phyloP scores from a whole-genome alignment of 2,329 filamentous ascomycete genomes.

The Ceratocystis variospora region DNA sequence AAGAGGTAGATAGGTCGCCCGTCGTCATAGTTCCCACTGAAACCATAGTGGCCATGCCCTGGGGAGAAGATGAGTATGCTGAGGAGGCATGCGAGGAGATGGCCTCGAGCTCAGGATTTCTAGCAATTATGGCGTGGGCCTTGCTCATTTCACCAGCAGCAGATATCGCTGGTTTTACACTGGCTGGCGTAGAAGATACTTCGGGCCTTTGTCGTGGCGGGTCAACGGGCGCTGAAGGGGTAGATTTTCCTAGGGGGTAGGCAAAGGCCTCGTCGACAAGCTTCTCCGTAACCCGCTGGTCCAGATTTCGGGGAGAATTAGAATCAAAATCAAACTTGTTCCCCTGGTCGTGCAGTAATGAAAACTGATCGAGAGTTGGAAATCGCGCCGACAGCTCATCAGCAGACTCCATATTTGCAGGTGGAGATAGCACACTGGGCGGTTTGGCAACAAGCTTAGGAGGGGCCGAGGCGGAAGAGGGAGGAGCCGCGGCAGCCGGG shows the following conservation, averaged over 20 bases:
- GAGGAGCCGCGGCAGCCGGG: not conserved
- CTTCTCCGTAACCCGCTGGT: conserved; percentile 56
- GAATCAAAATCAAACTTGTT: conserved; percentile 72
- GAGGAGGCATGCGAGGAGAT: conserved; percentile 32
- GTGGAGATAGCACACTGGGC: conserved; percentile 1
- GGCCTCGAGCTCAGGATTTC: conserved; percentile 46
- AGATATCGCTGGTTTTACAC: conserved; percentile 25
- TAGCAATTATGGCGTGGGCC: conserved; percentile 50
- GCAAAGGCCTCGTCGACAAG: conserved; percentile 77
- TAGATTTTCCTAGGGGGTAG: conserved; percentile 26
- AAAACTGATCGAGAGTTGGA: conserved; percentile 85
- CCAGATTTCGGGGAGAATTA: conserved; percentile 40
- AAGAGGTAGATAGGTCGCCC: conserved; percentile 8
- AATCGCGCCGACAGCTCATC: conserved; percentile 81
- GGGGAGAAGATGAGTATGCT: conserved; percentile 24
- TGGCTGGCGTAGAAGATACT: not conserved
- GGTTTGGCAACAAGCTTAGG: conserved; percentile 4
- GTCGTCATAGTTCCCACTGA: conserved; percentile 69
- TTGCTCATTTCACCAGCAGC: conserved; percentile 39
- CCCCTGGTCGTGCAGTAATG: conserved; percentile 72
- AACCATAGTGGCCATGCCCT: conserved; percentile 25
- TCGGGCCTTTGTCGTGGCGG: not conserved
- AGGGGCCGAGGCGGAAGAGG: not conserved
- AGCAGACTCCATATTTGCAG: conserved; percentile 27
- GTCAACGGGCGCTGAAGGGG: conserved; percentile 22